Conservation (phyloP, 1,284 basidiomycete species). For the Austroboletus sp. region DNA sequence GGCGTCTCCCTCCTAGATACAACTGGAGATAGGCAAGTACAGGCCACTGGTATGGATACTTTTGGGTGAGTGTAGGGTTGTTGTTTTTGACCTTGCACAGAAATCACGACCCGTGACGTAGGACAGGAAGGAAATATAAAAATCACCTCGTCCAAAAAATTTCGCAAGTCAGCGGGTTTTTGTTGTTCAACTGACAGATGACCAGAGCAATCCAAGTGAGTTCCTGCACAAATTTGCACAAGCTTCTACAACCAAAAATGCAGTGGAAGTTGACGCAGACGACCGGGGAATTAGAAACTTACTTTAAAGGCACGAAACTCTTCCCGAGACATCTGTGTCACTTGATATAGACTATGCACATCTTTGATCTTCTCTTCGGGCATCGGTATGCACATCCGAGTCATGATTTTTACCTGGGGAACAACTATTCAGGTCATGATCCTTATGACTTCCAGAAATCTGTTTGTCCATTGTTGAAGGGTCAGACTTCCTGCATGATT, state of each 20-base stretch:
- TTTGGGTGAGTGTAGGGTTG: conserved; percentile 9
- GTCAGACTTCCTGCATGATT: conserved; percentile 2
- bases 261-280: not conserved
- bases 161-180: conserved; percentile 1
- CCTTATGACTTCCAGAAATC: not conserved
- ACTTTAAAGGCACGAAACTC: conserved; percentile 9
- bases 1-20: conserved; percentile 8
- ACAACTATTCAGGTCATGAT: not conserved
- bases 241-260: not conserved
- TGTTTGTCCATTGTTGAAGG: conserved; percentile 6
- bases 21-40: conserved; percentile 20
- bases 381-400: conserved; percentile 6
- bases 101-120: too few relatives aligned
- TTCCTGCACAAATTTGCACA: not conserved
- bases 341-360: not conserved
- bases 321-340: not conserved
- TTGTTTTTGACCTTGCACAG: conserved; percentile 10
- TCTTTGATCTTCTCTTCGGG: not conserved
- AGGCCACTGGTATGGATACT: conserved; percentile 17
- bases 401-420: not conserved
- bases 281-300: not conserved
- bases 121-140: not conserved
- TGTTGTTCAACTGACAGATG: conserved; percentile 12
- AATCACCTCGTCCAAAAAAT: conserved; percentile 15
- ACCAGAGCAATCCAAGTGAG: conserved; percentile 2